A percentile compares a stretch with the other conserved stretches of the same genome.
phyloP scores from a whole-genome alignment of 805 yeast species.

The Metschnikowia continentalis region DNA sequence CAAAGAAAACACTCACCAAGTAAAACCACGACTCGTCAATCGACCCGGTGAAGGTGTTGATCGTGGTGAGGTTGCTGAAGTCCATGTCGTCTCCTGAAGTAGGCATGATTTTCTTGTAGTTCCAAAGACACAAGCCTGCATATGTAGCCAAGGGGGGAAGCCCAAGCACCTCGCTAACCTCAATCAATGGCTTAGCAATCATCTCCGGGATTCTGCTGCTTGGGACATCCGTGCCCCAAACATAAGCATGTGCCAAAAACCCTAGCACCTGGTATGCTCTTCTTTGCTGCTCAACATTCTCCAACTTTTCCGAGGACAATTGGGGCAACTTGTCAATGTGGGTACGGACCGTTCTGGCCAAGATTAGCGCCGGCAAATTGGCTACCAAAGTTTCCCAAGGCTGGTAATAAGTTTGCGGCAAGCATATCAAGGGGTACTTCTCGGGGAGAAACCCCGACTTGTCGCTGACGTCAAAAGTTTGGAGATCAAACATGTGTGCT shows the following conservation, averaged over 20 bases:
- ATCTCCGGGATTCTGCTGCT: slow-evolving; percentile 59
- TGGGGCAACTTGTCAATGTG: slow-evolving; percentile 64
- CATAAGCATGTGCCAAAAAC: slow-evolving; percentile 81
- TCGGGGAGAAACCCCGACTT: slow-evolving; percentile 77
- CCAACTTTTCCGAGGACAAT: slow-evolving; percentile 46
- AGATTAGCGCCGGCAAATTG: slow-evolving; percentile 68
- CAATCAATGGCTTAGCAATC: slow-evolving; percentile 66
- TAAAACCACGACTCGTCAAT: slow-evolving; percentile 94
- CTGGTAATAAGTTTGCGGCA: slow-evolving; percentile 58
- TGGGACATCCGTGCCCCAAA: slow-evolving; percentile 75
- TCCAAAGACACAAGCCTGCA: slow-evolving; percentile 87
- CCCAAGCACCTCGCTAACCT: slow-evolving; percentile 54
- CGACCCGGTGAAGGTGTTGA: slow-evolving; percentile 83
- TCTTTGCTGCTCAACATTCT: slow-evolving; percentile 51
- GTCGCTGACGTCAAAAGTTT: slow-evolving; percentile 67
- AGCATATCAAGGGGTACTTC: slow-evolving; percentile 52
- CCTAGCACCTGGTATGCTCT: slow-evolving; percentile 80
- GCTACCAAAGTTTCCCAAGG: slow-evolving; percentile 75
- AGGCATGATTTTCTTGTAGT: slow-evolving; percentile 63
- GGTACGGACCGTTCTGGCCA: slow-evolving; percentile 57
- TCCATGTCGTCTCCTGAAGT: slow-evolving; percentile 34
- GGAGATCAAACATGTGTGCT: slow-evolving; percentile 25
- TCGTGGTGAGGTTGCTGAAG: slow-evolving; percentile 69
- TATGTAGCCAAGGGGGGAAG: slow-evolving; percentile 87
- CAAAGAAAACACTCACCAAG: slow-evolving; percentile 82